Base-by-base conservation (phyloP, 2,329 filamentous ascomycete species). In the Camillea tinctor region DNA sequence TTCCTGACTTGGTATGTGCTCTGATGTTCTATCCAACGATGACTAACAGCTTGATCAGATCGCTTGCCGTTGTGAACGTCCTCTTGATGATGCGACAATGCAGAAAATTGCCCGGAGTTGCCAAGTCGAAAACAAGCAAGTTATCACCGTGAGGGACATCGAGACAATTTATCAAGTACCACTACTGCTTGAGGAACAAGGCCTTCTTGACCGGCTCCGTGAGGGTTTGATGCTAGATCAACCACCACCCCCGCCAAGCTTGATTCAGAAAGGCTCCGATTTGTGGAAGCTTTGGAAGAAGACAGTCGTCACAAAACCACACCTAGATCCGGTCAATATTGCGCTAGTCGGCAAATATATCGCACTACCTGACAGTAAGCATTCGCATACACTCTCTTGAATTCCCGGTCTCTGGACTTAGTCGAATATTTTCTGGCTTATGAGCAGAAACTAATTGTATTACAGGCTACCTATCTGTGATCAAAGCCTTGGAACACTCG, bases 311-410 rank as follows among this genome's bases (percentile, higher is more conserved):
- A 83, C 85, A 19, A 85, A 91, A 70, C 83, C 89, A 58, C 80
- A 88, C 55, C 82, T 85, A 59, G 88, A 92, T 50, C 81, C 84
- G 0, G 88, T 98, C 60, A 84, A 84, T 49, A 96, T 99, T 73
- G 92, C 87, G 8, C 81, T 99, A 13, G 93, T 98, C 11, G 95
- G 95, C 68, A 98, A 98, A 77, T 99, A 99, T 75, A 88, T 88
- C 21, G 86, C 87, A 56, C 85, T 94, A 3, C 88, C 93, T 57
- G 94, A 98, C 74, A 44, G 36, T 44, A 44, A 44, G 36, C 26
- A 53, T 15, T 15, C 15, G 3, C 51, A 15, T 23, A 19, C 2
- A 9, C 26, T 26, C 22, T 24, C 17, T 22, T 24, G 15, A 9
- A 8, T 23, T 4, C n/a, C 23, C 44, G 9, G 19, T 7, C 17